Conservation (phyloP, 2,329 filamentous ascomycete species). For the Fusarium compactum region DNA sequence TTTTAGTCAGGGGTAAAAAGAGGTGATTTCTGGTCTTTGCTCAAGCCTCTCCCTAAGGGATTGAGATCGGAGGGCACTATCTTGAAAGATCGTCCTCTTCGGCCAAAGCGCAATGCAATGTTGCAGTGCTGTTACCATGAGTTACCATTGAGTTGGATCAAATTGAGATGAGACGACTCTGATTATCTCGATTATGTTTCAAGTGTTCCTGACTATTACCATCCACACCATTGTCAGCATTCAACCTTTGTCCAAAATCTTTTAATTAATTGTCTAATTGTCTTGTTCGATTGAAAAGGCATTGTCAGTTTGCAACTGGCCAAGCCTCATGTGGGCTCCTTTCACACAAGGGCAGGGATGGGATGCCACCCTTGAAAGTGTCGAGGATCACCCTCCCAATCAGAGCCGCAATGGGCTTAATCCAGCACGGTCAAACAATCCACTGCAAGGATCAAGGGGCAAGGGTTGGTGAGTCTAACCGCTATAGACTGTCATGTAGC, state of each 20-base stretch:
- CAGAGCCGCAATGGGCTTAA: slow-evolving; percentile 24
- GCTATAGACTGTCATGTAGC: slow-evolving; percentile 16
- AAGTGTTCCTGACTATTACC: neutral
- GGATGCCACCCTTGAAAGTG: slow-evolving; percentile 18
- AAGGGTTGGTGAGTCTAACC: slow-evolving; percentile 21
- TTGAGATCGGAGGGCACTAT: slow-evolving; percentile 5
- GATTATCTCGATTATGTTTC: slow-evolving; percentile 30
- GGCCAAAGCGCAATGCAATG: neutral
- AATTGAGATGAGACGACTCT: slow-evolving; percentile 10
- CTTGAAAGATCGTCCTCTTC: slow-evolving; percentile 1
- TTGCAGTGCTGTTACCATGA: slow-evolving; percentile 2
- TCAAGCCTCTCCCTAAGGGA: slow-evolving; percentile 9
- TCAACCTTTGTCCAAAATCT: neutral
- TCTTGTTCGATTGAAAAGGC: neutral
- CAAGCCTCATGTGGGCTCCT: slow-evolving; percentile 36
- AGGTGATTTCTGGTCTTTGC: slow-evolving; percentile 3
- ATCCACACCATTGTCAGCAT: neutral
- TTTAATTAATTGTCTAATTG: neutral
- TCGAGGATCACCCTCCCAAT: slow-evolving; percentile 36
- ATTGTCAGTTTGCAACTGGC: slow-evolving; percentile 32
- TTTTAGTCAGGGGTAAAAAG: slow-evolving; percentile 25
- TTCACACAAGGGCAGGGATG: slow-evolving; percentile 29
- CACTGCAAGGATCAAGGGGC: slow-evolving; percentile 20
- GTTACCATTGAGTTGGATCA: slow-evolving; percentile 1
- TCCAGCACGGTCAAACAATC: slow-evolving; percentile 36